These are phyloP conservation scores for Neonectria punicea DNA, from an alignment of 2,329 filamentous ascomycete genomes.

Conservation along the genomic window DNA sequence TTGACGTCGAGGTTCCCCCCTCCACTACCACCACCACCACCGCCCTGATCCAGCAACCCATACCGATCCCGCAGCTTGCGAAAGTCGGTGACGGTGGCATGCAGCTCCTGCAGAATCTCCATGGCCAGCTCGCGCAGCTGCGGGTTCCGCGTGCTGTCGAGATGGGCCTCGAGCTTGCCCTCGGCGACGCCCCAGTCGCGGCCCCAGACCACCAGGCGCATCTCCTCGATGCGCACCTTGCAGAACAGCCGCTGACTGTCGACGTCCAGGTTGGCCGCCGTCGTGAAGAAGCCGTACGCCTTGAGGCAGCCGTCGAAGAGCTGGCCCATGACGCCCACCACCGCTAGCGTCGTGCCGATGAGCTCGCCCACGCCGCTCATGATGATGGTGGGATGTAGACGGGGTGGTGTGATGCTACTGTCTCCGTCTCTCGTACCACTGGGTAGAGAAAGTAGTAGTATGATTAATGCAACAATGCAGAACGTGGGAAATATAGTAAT, in stretches of 20 bases:
- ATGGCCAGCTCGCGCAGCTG: constrained; percentile 53
- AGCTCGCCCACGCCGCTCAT: constrained; percentile 51
- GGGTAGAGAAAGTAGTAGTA: neutral
- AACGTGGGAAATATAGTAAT: neutral
- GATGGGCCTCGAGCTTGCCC: constrained; percentile 55
- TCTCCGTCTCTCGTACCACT: neutral
- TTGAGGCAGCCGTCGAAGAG: constrained; percentile 59
- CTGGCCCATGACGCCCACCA: constrained; percentile 57
- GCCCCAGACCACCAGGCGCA: constrained; percentile 59
- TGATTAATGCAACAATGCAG: too few relatives aligned
- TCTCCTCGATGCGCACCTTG: constrained; percentile 62
- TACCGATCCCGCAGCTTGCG: constrained; percentile 54
- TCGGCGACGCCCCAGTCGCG: constrained; percentile 60
- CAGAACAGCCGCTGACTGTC: constrained; percentile 57
- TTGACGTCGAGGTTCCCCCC: constrained; percentile 25
- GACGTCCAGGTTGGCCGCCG: constrained; percentile 53
- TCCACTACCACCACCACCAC: neutral
- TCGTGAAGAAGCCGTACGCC: constrained; percentile 57
- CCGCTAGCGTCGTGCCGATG: constrained; percentile 55
- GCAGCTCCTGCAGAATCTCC: constrained; percentile 55
- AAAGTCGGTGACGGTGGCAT: constrained; percentile 57
- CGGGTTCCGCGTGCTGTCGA: constrained; percentile 50
- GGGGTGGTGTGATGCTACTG: neutral
- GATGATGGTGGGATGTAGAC: neutral
- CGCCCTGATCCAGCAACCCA: constrained; percentile 50